phyloP scores from a whole-genome alignment of 202 grass and related monocot species.

The Hordeum pubiflorum region DNA sequence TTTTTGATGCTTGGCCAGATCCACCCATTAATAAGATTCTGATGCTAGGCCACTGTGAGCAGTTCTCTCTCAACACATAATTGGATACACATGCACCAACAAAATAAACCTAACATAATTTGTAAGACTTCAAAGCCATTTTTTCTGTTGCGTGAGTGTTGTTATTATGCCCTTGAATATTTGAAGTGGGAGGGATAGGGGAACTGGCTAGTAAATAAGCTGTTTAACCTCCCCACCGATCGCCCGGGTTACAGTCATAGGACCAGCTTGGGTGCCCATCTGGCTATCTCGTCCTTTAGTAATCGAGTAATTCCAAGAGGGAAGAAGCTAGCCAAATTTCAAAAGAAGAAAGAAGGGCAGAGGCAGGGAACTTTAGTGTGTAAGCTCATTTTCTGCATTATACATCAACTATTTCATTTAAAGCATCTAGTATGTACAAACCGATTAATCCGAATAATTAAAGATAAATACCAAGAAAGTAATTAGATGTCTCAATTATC shows the following conservation, averaged over 20 bases:
- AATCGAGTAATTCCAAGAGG: background rate
- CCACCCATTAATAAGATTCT: background rate
- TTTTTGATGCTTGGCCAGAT: background rate
- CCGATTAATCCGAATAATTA: background rate
- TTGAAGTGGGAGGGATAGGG: background rate
- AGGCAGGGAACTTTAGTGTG: background rate
- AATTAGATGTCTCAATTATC: background rate
- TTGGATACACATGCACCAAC: conserved; percentile 15
- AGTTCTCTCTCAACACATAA: conserved; percentile 9
- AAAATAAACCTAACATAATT: background rate
- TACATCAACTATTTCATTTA: conserved; percentile 13
- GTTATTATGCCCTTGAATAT: background rate
- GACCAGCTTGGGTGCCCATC: background rate
- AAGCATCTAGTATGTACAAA: background rate
- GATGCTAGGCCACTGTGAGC: background rate
- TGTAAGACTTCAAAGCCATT: background rate
- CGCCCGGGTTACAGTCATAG: background rate
- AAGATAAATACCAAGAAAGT: background rate
- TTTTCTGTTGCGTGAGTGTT: background rate
- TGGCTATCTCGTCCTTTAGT: background rate
- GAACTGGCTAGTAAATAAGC: background rate
- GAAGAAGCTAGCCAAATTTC: background rate
- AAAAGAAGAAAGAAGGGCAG: background rate
- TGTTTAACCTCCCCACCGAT: background rate
- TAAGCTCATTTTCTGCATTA: conserved; percentile 5